Evolutionary conservation across 345 rosid genomes (phyloP).

Genomic region (Citrus inodora): DNA sequence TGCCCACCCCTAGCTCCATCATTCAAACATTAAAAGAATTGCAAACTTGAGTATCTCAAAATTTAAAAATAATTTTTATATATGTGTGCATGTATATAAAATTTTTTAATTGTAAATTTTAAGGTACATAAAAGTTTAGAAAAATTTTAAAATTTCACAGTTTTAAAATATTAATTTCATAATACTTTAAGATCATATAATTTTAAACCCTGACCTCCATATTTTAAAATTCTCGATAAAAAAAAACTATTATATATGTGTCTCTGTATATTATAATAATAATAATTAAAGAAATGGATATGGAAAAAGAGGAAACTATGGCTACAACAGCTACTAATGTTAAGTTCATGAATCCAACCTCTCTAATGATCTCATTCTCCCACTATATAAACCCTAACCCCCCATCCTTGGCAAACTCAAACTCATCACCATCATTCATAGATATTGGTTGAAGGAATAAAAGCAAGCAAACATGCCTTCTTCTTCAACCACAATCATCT

Average conservation of each 20-base stretch:
- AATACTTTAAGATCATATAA: accelerated
- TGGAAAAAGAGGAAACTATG: neutral
- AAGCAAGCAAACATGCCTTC: slow-evolving; percentile 41
- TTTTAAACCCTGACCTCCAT: accelerated
- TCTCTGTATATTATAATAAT: too few species aligned
- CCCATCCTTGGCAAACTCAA: neutral
- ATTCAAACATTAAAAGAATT: too few species aligned
- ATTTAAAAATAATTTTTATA: too few species aligned
- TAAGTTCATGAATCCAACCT: slow-evolving; percentile 56
- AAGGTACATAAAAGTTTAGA: accelerated
- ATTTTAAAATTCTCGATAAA: too few species aligned
- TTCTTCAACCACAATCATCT: slow-evolving; percentile 39
- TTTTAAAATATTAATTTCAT: too few species aligned
- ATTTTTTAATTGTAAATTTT: too few species aligned
- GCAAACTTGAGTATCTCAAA: too few species aligned
- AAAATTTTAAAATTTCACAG: accelerated
- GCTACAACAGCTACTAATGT: slow-evolving; percentile 6
- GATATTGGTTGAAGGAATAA: too few species aligned
- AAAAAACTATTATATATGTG: too few species aligned
- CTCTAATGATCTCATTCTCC: neutral
- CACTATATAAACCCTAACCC: slow-evolving; percentile 40
- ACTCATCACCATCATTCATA: too few species aligned
- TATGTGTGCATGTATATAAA: too few species aligned
- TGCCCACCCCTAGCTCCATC: too few species aligned
- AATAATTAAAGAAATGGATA: neutral